A percentile compares a stretch with the other conserved stretches of the same genome.
Conservation (phyloP, 2,329 filamentous ascomycete species). For the Clonostachys rosea region DNA sequence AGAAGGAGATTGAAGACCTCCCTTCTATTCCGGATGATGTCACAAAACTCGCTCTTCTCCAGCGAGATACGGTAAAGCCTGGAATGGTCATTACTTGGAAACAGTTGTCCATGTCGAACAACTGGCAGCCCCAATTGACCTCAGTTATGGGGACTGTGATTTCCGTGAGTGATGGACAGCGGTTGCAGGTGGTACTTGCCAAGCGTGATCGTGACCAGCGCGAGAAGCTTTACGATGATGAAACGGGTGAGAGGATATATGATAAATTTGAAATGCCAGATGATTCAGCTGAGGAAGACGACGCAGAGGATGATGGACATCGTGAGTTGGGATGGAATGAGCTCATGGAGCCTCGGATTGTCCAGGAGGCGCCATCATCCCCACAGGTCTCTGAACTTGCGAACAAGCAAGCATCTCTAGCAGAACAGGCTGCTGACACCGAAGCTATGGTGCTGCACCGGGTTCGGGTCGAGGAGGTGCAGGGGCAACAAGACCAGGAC, state of each 20-base stretch:
- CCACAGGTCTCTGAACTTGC: too few species aligned
- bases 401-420: too few species aligned
- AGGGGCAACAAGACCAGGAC: too few species aligned
- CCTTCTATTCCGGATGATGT: conserved; percentile 56
- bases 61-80: conserved; percentile 37
- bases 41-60: conserved; percentile 44
- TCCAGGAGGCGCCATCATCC: conserved; percentile 31
- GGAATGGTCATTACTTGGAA: conserved; percentile 70
- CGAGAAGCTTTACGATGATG: conserved; percentile 57
- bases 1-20: conserved; percentile 49
- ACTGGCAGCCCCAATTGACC: conserved; percentile 61
- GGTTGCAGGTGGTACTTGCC: conserved; percentile 61
- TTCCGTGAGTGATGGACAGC: conserved; percentile 42
- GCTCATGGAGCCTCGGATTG: conserved; percentile 63
- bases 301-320: conserved; percentile 54
- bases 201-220: conserved; percentile 59
- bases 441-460: too few species aligned
- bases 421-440: too few species aligned
- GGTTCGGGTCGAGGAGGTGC: too few species aligned
- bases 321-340: conserved; percentile 57
- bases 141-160: conserved; percentile 63
- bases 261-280: conserved; percentile 70
- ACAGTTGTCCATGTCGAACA: conserved; percentile 54
- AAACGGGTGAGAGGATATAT: conserved; percentile 69
- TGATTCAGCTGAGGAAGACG: conserved; percentile 54